phyloP scores from a whole-genome alignment of 768 basidiomycete species.

The Collybia mongolica region DNA sequence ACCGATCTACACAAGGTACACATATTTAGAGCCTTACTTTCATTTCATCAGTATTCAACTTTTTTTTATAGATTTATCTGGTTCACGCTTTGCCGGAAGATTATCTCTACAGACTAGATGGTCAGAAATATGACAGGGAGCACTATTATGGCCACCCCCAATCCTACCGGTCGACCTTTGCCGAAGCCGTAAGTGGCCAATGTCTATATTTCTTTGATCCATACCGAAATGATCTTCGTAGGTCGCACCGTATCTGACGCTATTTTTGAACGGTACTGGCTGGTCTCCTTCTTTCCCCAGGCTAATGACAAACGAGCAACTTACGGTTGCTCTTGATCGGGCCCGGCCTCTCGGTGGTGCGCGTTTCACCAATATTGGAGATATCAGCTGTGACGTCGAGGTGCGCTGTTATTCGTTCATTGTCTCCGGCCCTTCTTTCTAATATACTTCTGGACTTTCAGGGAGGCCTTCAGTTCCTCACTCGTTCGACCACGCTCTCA shows the following conservation, averaged over 20 bases:
- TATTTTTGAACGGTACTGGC: slow-evolving; percentile 84
- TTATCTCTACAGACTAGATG: slow-evolving; percentile 64
- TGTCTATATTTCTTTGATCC: background rate
- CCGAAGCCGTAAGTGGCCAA: slow-evolving; percentile 48
- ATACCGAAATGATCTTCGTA: slow-evolving; percentile 22
- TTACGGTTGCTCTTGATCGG: slow-evolving; percentile 46
- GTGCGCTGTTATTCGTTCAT: slow-evolving; percentile 31
- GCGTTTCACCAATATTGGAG: slow-evolving; percentile 73
- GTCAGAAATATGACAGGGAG: slow-evolving; percentile 53
- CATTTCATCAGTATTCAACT: background rate
- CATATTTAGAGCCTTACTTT: background rate
- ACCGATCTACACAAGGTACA: slow-evolving; percentile 58
- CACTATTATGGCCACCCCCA: slow-evolving; percentile 77
- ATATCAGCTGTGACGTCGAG: slow-evolving; percentile 88
- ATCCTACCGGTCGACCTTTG: slow-evolving; percentile 65
- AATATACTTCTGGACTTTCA: slow-evolving; percentile 18
- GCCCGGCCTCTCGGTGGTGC: slow-evolving; percentile 51
- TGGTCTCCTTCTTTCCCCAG: slow-evolving; percentile 81
- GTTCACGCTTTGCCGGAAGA: slow-evolving; percentile 68
- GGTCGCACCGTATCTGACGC: slow-evolving; percentile 83
- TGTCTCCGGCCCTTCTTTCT: background rate
- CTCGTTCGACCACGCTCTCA: slow-evolving; percentile 73
- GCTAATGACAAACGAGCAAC: slow-evolving; percentile 68
- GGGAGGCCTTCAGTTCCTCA: slow-evolving; percentile 86
- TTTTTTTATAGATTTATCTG: slow-evolving; percentile 61